These are phyloP conservation scores for Backusella circina DNA, from an alignment of 192 early-diverging fungal genomes.

Conservation along the genomic window DNA sequence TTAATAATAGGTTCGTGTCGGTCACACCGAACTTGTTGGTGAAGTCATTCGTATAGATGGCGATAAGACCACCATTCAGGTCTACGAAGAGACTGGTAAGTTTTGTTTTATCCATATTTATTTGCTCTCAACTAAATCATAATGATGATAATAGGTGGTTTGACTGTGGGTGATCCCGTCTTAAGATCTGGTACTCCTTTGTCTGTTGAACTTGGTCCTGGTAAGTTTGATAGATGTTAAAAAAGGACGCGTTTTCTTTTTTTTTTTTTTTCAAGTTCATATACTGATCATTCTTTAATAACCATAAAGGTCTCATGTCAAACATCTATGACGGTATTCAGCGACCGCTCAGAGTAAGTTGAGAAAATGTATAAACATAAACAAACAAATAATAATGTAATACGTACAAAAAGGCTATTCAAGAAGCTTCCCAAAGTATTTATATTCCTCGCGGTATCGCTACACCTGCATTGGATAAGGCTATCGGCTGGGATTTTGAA, in stretches of 20 bases:
- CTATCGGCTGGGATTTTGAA: constrained; percentile 91
- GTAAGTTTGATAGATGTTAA: constrained; percentile 40
- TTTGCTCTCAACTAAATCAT: not conserved
- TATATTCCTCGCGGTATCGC: constrained; percentile 99
- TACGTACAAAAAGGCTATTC: constrained; percentile 66
- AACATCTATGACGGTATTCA: constrained; percentile 99
- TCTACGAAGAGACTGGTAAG: constrained; percentile 98
- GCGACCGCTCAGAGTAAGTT: constrained; percentile 83
- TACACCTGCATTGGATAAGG: constrained; percentile 95
- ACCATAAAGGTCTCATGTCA: constrained; percentile 58
- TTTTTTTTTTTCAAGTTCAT: too few relatives aligned
- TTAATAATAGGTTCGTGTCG: constrained; percentile 80
- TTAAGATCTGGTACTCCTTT: constrained; percentile 96
- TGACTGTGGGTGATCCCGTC: constrained; percentile 99
- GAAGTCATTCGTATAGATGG: constrained; percentile 99
- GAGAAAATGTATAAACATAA: not conserved
- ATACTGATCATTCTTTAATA: not conserved
- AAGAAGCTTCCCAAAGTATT: constrained; percentile 90
- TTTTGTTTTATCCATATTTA: not conserved
- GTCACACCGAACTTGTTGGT: constrained; percentile 95
- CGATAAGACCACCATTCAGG: constrained; percentile 99
- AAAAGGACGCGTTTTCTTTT: not conserved
- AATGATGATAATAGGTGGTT: constrained; percentile 72
- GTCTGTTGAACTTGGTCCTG: constrained; percentile 98
- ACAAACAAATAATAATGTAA: not conserved